These are phyloP conservation scores for Eucalyptus erythrocorys DNA, from an alignment of 345 rosid species.

Conservation along the genomic window DNA sequence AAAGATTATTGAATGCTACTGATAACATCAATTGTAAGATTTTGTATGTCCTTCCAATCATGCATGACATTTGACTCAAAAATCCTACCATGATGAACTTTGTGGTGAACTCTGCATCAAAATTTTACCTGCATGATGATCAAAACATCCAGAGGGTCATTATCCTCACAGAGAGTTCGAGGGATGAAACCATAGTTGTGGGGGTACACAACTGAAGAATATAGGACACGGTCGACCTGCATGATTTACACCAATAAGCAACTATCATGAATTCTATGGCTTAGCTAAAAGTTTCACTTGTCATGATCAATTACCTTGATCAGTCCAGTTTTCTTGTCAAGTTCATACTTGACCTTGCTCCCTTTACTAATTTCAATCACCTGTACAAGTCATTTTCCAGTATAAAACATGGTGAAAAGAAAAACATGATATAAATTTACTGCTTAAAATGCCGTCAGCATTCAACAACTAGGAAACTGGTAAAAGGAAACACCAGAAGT, in stretches of 20 bases:
- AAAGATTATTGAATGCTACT: neutral
- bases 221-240: conserved; percentile 88
- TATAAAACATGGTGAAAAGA: neutral
- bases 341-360: conserved; percentile 97
- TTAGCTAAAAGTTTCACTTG: neutral
- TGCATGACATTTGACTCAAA: neutral
- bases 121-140: conserved; percentile 89
- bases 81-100: neutral
- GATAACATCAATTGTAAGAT: neutral
- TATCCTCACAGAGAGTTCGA: conserved; percentile 95
- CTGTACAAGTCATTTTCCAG: conserved; percentile 15
- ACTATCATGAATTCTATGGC: neutral
- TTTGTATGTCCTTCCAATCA: neutral
- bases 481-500: neutral
- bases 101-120: neutral
- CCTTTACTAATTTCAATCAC: conserved; percentile 94
- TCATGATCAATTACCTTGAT: conserved; percentile 53
- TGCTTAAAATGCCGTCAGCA: neutral
- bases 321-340: conserved; percentile 90
- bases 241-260: conserved; percentile 2
- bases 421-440: neutral
- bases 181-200: conserved; percentile 99
- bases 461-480: neutral
- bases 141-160: conserved; percentile 93
- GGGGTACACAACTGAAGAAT: conserved; percentile 97